Conservation (phyloP, 257 asterid species). For the Solanum dulcamara region DNA sequence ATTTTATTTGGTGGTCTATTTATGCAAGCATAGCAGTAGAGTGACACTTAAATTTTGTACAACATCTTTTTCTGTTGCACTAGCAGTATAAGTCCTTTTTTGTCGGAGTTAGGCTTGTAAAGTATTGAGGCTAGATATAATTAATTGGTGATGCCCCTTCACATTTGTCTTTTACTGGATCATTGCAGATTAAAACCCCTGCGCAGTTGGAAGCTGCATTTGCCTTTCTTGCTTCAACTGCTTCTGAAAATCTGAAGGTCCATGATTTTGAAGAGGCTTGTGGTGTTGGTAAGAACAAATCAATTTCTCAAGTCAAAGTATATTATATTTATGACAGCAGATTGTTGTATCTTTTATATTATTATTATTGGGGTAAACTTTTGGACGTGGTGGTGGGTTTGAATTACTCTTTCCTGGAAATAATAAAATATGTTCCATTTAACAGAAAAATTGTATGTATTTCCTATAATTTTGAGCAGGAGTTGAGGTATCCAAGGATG, state of each 20-base stretch:
- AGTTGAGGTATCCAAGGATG: slow-evolving; percentile 66
- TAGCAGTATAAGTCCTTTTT: not conserved
- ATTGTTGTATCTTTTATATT: not conserved
- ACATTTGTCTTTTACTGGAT: not conserved
- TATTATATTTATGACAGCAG: not conserved
- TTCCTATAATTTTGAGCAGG: slow-evolving; percentile 24
- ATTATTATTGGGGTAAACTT: not conserved
- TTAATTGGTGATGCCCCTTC: not conserved
- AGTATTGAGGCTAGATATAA: not conserved
- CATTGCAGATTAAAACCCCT: slow-evolving; percentile 52
- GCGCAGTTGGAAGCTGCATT: slow-evolving; percentile 85
- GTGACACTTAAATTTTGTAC: not conserved
- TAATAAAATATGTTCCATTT: not conserved
- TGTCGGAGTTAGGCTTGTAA: not conserved
- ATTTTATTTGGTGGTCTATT: not conserved
- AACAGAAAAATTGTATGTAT: not conserved
- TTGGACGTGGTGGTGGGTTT: not conserved
- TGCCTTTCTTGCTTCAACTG: slow-evolving; percentile 37
- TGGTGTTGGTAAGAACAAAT: slow-evolving; percentile 67
- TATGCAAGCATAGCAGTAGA: not conserved
- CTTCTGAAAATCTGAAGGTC: slow-evolving; percentile 38
- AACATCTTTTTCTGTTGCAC: not conserved
- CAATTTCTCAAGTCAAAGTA: not conserved
- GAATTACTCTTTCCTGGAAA: not conserved
- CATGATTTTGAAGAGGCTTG: slow-evolving; percentile 68